These are phyloP conservation scores for Hydnum rufescens DNA, from an alignment of 768 basidiomycete species.

Conservation along the genomic window DNA sequence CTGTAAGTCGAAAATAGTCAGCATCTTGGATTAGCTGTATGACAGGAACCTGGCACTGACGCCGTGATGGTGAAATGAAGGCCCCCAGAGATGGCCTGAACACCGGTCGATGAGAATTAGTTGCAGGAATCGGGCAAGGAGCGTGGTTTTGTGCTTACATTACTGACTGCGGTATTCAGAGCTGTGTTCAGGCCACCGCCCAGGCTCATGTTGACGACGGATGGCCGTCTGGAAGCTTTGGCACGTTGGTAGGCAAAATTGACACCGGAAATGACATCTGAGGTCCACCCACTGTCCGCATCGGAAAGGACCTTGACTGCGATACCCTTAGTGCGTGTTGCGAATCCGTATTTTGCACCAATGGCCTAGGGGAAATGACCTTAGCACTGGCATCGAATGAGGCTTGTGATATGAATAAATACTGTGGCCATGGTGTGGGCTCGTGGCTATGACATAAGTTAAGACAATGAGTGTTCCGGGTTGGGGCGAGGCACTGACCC, in stretches of 20 bases:
- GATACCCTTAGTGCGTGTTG: slow-evolving; percentile 20
- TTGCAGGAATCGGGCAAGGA: background rate
- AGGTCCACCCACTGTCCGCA: no score
- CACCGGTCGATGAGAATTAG: background rate
- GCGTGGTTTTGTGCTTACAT: no score
- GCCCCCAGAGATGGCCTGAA: no score
- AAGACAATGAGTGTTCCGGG: slow-evolving; percentile 1
- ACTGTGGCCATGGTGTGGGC: slow-evolving; percentile 4
- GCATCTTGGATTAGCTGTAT: background rate
- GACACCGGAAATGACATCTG: no score
- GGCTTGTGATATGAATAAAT: no score
- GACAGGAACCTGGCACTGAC: background rate
- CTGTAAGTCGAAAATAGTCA: no score
- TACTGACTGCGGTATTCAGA: no score
- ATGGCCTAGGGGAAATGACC: no score
- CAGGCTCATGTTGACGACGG: no score
- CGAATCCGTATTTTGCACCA: slow-evolving; percentile 20
- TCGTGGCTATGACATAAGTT: slow-evolving; percentile 11
- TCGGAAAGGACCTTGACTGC: no score
- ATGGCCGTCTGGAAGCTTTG: slow-evolving; percentile 15
- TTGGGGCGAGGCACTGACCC: slow-evolving; percentile 25
- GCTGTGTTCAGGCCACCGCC: no score
- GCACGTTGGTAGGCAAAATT: slow-evolving; percentile 17
- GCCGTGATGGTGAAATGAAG: slow-evolving; percentile 11
- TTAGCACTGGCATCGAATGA: no score